These are phyloP conservation scores for Fonsecaea pugnacius DNA, from an alignment of 2,329 filamentous ascomycete genomes.

Conservation along the genomic window DNA sequence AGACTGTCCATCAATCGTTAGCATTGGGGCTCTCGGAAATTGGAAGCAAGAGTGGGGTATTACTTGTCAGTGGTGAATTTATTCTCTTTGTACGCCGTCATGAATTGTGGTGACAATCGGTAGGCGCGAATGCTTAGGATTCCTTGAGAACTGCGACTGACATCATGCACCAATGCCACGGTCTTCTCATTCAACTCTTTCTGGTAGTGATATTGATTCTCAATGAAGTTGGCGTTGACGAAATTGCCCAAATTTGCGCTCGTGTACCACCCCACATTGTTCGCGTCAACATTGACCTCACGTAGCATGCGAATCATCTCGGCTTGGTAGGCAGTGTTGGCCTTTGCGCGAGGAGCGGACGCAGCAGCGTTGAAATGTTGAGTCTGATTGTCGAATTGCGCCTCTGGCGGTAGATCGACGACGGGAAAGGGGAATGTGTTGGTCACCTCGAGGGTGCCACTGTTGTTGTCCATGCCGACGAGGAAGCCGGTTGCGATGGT, in stretches of 20 bases:
- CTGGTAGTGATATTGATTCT: constrained; percentile 98
- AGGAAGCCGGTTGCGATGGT: constrained; percentile 86
- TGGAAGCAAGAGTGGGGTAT: constrained; percentile 41
- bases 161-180: constrained; percentile 89
- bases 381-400: constrained; percentile 67
- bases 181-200: constrained; percentile 85
- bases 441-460: constrained; percentile 81
- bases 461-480: constrained; percentile 83
- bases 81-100: constrained; percentile 90
- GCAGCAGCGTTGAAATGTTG: constrained; percentile 73
- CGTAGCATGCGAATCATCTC: constrained; percentile 97
- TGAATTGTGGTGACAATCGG: constrained; percentile 83
- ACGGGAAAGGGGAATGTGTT: constrained; percentile 95
- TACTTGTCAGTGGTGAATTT: constrained; percentile 98
- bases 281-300: constrained; percentile 97
- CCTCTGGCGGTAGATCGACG: constrained; percentile 71
- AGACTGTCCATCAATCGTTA: constrained; percentile 60
- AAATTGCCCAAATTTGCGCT: constrained; percentile 99
- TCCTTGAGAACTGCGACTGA: constrained; percentile 91
- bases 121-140: constrained; percentile 88
- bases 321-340: constrained; percentile 83
- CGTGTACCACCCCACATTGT: constrained; percentile 98
- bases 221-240: constrained; percentile 89
- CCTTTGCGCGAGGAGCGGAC: constrained; percentile 87
- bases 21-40: constrained; percentile 36